These are phyloP conservation scores for Wallacemonas rigidus DNA, from an alignment of 208 protist species.

Conservation along the genomic window DNA sequence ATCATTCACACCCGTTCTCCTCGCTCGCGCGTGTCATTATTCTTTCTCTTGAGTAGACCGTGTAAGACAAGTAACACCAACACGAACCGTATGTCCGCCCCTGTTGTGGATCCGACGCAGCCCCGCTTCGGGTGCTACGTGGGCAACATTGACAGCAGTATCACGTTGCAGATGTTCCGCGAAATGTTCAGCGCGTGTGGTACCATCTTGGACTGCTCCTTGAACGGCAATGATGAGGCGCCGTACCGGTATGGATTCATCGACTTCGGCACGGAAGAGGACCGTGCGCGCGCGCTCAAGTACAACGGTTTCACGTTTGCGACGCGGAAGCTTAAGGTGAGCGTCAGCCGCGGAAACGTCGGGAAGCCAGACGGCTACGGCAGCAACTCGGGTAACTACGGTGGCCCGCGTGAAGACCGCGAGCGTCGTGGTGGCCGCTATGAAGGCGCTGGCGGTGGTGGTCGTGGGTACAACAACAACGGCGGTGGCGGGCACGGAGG, in stretches of 20 bases:
- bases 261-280: constrained; percentile 83
- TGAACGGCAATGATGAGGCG: constrained; percentile 81
- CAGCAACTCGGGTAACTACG: constrained; percentile 1
- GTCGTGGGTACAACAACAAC: constrained; percentile 20
- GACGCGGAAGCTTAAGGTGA: constrained; percentile 82
- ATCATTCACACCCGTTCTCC: too few species aligned
- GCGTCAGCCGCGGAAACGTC: constrained; percentile 85
- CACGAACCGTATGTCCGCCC: constrained; percentile 23
- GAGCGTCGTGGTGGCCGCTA: constrained; percentile 8
- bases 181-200: constrained; percentile 83
- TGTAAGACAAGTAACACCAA: background rate
- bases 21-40: background rate
- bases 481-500: constrained; percentile 31
- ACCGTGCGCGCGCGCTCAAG: constrained; percentile 77
- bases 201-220: constrained; percentile 80
- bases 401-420: background rate
- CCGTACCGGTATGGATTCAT: constrained; percentile 90
- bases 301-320: constrained; percentile 84
- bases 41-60: background rate
- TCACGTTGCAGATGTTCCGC: constrained; percentile 76
- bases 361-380: constrained; percentile 45
- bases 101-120: constrained; percentile 26
- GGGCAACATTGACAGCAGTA: constrained; percentile 83
- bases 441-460: background rate
- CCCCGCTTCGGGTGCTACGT: constrained; percentile 84